Percentiles rank a stretch among this genome's conserved stretches.
Conservation (phyloP, 257 asterid genomes). For the Ilex aquifolium region DNA sequence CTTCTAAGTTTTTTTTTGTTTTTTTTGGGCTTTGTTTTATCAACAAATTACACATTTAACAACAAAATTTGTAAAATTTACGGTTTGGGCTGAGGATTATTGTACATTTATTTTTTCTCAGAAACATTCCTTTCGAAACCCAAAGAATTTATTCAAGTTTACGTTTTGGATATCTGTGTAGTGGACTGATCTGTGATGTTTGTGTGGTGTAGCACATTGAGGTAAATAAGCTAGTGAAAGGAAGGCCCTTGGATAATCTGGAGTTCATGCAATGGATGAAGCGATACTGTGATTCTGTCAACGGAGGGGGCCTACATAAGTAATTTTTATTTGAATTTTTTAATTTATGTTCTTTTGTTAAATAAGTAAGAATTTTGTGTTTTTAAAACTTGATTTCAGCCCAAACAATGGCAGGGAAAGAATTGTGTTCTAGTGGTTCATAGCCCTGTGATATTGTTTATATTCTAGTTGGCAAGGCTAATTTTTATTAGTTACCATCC, state of each 20-base stretch:
- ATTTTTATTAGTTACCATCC: too few species aligned
- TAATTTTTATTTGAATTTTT: slow-evolving; percentile 12
- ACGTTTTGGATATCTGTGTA: neutral
- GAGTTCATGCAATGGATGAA: slow-evolving; percentile 99
- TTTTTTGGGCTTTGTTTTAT: neutral
- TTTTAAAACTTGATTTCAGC: too few species aligned
- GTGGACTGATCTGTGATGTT: neutral
- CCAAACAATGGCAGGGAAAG: too few species aligned
- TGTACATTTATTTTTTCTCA: too few species aligned
- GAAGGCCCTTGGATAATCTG: slow-evolving; percentile 81
- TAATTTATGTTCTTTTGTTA: neutral
- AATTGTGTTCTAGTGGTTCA: too few species aligned
- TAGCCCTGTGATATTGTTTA: too few species aligned
- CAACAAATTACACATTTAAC: neutral
- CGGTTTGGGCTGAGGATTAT: too few species aligned
- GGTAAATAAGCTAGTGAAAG: slow-evolving; percentile 83
- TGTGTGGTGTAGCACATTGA: slow-evolving; percentile 54
- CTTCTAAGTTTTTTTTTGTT: neutral
- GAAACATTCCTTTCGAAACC: too few species aligned
- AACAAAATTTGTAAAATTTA: neutral
- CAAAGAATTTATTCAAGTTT: too few species aligned
- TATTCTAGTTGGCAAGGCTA: too few species aligned
- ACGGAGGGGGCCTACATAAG: slow-evolving; percentile 52
- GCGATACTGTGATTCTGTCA: slow-evolving; percentile 61
- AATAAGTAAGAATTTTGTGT: neutral